These are phyloP conservation scores for Clonostachys byssicola DNA, from an alignment of 2,329 filamentous ascomycete species.

Conservation along the genomic window DNA sequence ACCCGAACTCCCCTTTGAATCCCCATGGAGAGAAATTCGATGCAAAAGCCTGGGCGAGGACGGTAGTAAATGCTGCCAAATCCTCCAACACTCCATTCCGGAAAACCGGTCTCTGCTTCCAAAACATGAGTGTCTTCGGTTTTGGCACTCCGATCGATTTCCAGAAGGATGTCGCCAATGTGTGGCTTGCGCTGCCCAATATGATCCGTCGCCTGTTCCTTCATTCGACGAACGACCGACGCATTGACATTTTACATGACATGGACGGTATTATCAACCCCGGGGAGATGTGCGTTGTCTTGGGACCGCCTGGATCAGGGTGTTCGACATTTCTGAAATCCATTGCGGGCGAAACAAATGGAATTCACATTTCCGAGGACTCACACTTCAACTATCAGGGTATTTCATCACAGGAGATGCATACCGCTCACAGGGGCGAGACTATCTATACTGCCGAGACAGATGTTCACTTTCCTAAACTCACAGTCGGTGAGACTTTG, in stretches of 20 bases:
- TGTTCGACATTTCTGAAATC: slow-evolving; percentile 65
- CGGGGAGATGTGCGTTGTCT: slow-evolving; percentile 53
- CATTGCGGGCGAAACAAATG: slow-evolving; percentile 56
- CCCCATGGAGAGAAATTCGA: slow-evolving; percentile 44
- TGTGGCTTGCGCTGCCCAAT: slow-evolving; percentile 16
- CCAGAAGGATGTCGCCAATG: slow-evolving; percentile 29
- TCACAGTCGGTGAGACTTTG: slow-evolving; percentile 57
- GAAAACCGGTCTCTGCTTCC: slow-evolving; percentile 25
- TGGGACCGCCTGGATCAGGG: slow-evolving; percentile 49
- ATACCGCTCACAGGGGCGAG: slow-evolving; percentile 50
- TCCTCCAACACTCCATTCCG: slow-evolving; percentile 13
- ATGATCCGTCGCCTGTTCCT: slow-evolving; percentile 2
- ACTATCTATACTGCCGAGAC: slow-evolving; percentile 64
- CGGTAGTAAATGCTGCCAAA: slow-evolving; percentile 11
- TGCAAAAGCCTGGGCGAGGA: slow-evolving; percentile 30
- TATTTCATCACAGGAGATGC: slow-evolving; percentile 53
- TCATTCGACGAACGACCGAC: not conserved
- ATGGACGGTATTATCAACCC: slow-evolving; percentile 47
- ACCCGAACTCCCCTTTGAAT: slow-evolving; percentile 37
- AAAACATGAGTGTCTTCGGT: slow-evolving; percentile 38
- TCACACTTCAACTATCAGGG: slow-evolving; percentile 62
- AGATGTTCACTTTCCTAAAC: slow-evolving; percentile 56
- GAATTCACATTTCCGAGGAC: slow-evolving; percentile 53
- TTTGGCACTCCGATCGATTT: slow-evolving; percentile 40
- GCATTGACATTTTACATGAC: slow-evolving; percentile 39